Evolutionary conservation across 306 rosid genomes (phyloP).

Genomic region (Dryas alaskensis): DNA sequence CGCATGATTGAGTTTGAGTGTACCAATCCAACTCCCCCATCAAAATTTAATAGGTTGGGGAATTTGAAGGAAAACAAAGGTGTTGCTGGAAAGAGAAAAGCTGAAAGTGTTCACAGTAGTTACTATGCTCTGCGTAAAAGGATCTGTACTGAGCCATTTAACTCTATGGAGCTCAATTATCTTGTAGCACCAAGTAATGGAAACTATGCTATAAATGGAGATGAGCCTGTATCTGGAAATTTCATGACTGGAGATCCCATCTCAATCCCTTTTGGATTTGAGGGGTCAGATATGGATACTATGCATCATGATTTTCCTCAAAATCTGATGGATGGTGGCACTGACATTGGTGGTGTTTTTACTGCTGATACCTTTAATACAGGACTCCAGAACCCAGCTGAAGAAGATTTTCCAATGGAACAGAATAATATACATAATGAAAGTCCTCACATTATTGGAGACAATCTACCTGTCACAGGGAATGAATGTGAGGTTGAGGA

Average conservation of each 20-base stretch:
- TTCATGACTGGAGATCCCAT: conserved; percentile 46
- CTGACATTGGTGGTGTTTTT: conserved; percentile 26
- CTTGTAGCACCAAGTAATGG: conserved; percentile 50
- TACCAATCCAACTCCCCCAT: conserved; percentile 42
- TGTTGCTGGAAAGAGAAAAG: conserved; percentile 57
- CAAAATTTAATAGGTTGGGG: conserved; percentile 47
- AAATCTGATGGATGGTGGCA: conserved; percentile 43
- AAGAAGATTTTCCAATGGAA: conserved; percentile 38
- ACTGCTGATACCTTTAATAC: conserved; percentile 37
- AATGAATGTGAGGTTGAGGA: conserved; percentile 39
- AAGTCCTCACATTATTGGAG: conserved; percentile 48
- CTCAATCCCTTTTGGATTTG: conserved; percentile 41
- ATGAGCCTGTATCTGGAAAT: conserved; percentile 44
- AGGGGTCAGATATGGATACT: conserved; percentile 45
- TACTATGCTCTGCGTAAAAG: conserved; percentile 76
- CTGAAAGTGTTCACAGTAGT: conserved; percentile 55
- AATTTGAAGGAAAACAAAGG: conserved; percentile 47
- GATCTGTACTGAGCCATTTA: conserved; percentile 46
- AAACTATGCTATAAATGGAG: conserved; percentile 37
- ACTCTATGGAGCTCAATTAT: conserved; percentile 56
- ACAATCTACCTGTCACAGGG: conserved; percentile 36
- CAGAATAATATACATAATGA: conserved; percentile 37
- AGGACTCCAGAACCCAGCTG: conserved; percentile 42
- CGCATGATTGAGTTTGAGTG: conserved; percentile 50
- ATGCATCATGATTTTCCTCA: conserved; percentile 40